phyloP scores from a whole-genome alignment of 257 asterid species.

The Cordia subcordata region DNA sequence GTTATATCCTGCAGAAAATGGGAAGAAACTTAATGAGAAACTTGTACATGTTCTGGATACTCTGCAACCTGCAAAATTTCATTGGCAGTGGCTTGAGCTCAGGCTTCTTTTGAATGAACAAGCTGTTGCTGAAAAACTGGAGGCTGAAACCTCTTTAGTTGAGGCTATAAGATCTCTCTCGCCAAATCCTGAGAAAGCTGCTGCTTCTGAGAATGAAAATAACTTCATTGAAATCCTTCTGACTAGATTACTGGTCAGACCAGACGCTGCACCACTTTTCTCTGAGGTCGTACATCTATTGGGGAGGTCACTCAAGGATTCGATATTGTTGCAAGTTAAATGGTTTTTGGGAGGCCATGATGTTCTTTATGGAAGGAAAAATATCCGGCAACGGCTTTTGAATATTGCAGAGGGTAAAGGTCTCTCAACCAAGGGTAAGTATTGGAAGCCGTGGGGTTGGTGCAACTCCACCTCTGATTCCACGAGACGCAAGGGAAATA shows the following conservation, averaged over 20 bases:
- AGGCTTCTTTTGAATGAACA: conserved; percentile 90
- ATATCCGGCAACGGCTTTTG: conserved; percentile 75
- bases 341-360: conserved; percentile 91
- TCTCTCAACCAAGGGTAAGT: conserved; percentile 61
- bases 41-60: conserved; percentile 80
- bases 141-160: conserved; percentile 54
- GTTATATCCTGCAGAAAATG: conserved; percentile 57
- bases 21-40: conserved; percentile 58
- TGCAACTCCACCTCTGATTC: conserved; percentile 39
- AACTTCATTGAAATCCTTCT: conserved; percentile 82
- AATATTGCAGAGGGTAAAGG: conserved; percentile 74
- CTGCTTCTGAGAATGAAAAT: conserved; percentile 83
- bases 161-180: conserved; percentile 84
- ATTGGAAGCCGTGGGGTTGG: conserved; percentile 99
- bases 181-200: conserved; percentile 59
- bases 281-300: conserved; percentile 87
- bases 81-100: conserved; percentile 99
- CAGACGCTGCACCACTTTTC: conserved; percentile 95
- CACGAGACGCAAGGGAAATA: conserved; percentile 39
- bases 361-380: conserved; percentile 90
- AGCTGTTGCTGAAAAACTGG: conserved; percentile 80
- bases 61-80: conserved; percentile 95
- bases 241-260: conserved; percentile 88
- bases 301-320: conserved; percentile 91
- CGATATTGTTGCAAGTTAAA: conserved; percentile 89